These are phyloP conservation scores for Pichia gijzeniarum DNA, from an alignment of 805 yeast genomes.

Conservation along the genomic window DNA sequence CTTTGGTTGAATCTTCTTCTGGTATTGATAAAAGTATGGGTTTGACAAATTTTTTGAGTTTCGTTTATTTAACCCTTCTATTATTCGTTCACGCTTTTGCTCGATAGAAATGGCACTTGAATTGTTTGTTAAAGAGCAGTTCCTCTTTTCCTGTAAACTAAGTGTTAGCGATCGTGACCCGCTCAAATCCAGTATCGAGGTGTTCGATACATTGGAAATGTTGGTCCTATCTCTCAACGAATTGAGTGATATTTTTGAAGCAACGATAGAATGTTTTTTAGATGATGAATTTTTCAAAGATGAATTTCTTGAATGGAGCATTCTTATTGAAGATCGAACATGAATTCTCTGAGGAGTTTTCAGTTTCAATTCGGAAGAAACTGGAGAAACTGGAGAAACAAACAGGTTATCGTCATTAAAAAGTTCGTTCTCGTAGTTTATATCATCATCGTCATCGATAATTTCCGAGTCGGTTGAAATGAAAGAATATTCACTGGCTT, in stretches of 20 bases:
- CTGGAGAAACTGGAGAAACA: too few species aligned
- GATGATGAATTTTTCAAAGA: not conserved
- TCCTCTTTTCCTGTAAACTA: not conserved
- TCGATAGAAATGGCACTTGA: constrained; percentile 4
- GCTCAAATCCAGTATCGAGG: not conserved
- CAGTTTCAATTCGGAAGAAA: not conserved
- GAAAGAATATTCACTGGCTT: not conserved
- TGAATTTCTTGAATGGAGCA: constrained; percentile 1
- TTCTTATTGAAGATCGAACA: constrained; percentile 2
- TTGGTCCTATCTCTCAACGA: constrained; percentile 5
- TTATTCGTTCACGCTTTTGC: constrained; percentile 6
- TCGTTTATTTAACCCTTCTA: constrained; percentile 5
- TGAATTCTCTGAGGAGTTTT: not conserved
- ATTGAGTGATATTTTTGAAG: constrained; percentile 1
- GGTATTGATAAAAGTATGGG: constrained; percentile 12
- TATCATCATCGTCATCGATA: constrained; percentile 2
- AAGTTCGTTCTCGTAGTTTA: constrained; percentile 1
- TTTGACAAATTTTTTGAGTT: constrained; percentile 6
- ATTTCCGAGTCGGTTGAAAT: constrained; percentile 2
- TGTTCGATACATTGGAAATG: not conserved
- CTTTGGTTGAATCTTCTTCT: constrained; percentile 3
- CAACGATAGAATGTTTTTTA: not conserved
- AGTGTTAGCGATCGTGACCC: not conserved
- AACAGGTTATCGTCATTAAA: constrained; percentile 7
- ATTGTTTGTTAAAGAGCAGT: constrained; percentile 1